Evolutionary conservation across 345 rosid species (phyloP).

Genomic region (Gossypium raimondii): DNA sequence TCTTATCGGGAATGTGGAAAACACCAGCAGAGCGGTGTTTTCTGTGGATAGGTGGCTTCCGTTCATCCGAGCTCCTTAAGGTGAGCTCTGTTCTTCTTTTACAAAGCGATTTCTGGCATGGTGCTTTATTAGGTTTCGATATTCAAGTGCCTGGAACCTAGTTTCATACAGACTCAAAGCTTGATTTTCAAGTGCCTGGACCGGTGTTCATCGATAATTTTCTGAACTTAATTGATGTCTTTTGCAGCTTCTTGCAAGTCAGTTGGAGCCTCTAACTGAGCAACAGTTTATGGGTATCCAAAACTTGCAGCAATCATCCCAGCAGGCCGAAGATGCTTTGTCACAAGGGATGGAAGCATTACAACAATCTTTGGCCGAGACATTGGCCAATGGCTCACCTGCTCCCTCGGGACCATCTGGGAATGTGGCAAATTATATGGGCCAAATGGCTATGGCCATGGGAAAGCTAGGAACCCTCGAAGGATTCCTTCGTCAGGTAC

Average conservation of each 20-base stretch:
- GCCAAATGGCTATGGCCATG: conserved; percentile 99
- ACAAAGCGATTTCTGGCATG: neutral
- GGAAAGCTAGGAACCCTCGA: conserved; percentile 90
- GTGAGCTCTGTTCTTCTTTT: conserved; percentile 26
- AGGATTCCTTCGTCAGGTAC: conserved; percentile 79
- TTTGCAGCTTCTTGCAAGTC: conserved; percentile 73
- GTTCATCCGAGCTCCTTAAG: conserved; percentile 89
- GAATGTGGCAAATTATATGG: conserved; percentile 92
- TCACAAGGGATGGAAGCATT: conserved; percentile 94
- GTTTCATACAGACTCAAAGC: neutral
- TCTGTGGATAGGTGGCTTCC: conserved; percentile 95
- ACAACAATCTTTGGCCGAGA: conserved; percentile 84
- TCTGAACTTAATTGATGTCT: conserved; percentile 12
- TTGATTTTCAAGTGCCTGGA: neutral
- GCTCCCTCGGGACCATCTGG: conserved; percentile 60
- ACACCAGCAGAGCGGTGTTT: conserved; percentile 96
- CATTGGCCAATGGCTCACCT: conserved; percentile 72
- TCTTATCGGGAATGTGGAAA: conserved; percentile 96
- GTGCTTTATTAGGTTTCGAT: neutral
- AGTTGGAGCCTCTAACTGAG: conserved; percentile 90
- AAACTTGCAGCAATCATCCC: conserved; percentile 87
- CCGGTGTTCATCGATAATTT: neutral
- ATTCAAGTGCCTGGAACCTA: neutral
- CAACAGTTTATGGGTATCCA: conserved; percentile 59
- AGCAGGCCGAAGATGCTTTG: conserved; percentile 87